Evolutionary conservation across 2,329 filamentous ascomycete genomes (phyloP).

Genomic region (Trematosphaeria pertusa): DNA sequence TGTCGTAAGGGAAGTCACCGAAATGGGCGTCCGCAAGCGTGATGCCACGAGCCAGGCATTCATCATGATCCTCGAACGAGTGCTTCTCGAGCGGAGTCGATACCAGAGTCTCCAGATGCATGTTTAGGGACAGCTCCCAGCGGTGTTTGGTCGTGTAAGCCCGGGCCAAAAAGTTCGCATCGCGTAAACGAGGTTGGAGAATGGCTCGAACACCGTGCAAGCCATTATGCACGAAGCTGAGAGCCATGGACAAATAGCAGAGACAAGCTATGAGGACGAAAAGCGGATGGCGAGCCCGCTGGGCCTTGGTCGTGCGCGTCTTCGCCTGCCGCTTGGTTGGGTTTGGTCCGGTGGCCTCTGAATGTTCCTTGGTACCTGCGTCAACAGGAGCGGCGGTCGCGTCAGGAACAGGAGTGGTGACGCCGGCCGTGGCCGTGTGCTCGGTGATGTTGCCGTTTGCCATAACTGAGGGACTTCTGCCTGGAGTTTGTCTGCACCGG

Average conservation of each 20-base stretch:
- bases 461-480: no score
- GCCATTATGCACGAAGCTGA: background rate
- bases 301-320: background rate
- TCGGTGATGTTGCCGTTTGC: no score
- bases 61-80: slow-evolving; percentile 29
- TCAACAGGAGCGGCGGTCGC: no score
- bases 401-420: no score
- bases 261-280: background rate
- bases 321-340: no score
- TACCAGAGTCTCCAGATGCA: slow-evolving; percentile 14
- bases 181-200: background rate
- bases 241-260: background rate
- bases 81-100: slow-evolving; percentile 10
- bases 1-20: slow-evolving; percentile 15
- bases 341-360: no score
- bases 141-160: slow-evolving; percentile 6
- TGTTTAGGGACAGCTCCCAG: slow-evolving; percentile 3
- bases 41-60: slow-evolving; percentile 35
- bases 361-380: no score
- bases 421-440: no score
- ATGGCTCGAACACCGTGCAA: background rate
- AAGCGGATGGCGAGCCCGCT: background rate
- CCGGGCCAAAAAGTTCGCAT: background rate
- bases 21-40: slow-evolving; percentile 16
- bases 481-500: no score